These are phyloP conservation scores for Amanita polypyramis DNA, from an alignment of 768 basidiomycete species.

Conservation along the genomic window DNA sequence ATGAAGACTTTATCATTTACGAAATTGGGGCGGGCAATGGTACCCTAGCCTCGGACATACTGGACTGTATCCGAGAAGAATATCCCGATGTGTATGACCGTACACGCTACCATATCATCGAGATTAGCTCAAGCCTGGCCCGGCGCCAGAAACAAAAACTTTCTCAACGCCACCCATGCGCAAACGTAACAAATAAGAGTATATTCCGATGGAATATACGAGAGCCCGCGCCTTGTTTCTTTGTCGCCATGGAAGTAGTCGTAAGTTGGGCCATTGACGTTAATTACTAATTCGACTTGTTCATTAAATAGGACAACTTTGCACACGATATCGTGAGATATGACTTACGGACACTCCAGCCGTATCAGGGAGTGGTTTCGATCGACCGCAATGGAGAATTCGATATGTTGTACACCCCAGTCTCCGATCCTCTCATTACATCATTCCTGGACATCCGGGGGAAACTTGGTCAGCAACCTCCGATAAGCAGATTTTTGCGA, in stretches of 20 bases:
- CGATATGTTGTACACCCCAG: constrained; percentile 67
- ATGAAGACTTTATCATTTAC: constrained; percentile 92
- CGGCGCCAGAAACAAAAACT: constrained; percentile 61
- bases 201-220: constrained; percentile 76
- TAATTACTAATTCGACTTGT: constrained; percentile 1
- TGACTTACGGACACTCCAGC: constrained; percentile 65
- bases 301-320: constrained; percentile 74
- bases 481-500: constrained; percentile 45
- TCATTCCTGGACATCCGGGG: constrained; percentile 67
- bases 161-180: constrained; percentile 52
- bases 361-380: constrained; percentile 76
- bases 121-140: constrained; percentile 79
- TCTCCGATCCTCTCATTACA: constrained; percentile 76
- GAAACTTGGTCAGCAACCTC: constrained; percentile 44
- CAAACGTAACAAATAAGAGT: constrained; percentile 61
- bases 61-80: constrained; percentile 64
- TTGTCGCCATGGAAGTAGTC: constrained; percentile 91
- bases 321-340: constrained; percentile 94
- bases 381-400: constrained; percentile 79
- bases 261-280: constrained; percentile 35
- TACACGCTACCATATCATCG: constrained; percentile 89
- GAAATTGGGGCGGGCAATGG: constrained; percentile 99
- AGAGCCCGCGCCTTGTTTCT: constrained; percentile 81
- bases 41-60: constrained; percentile 81
- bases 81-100: constrained; percentile 91